phyloP scores from a whole-genome alignment of 805 yeast species.

The Debaryomyces castellii region DNA sequence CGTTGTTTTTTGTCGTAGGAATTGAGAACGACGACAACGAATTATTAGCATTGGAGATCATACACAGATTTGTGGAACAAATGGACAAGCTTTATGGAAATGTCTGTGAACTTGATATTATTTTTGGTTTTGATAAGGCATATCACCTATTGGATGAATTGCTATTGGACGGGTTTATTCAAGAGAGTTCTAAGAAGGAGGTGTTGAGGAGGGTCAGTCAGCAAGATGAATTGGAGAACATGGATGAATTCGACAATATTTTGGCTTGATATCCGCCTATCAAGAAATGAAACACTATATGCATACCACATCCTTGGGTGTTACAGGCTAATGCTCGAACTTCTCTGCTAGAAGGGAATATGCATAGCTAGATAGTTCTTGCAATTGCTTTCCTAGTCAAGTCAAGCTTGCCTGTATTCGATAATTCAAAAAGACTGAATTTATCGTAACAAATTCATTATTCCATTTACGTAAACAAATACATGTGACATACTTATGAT shows the following conservation, averaged over 20 bases:
- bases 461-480: too few relatives aligned
- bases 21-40: constrained; percentile 85
- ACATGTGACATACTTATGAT: neutral
- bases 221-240: constrained; percentile 83
- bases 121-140: constrained; percentile 92
- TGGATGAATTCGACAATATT: constrained; percentile 57
- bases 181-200: constrained; percentile 80
- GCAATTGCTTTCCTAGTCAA: neutral
- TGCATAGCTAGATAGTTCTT: neutral
- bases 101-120: constrained; percentile 95
- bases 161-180: constrained; percentile 81
- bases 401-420: neutral
- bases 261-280: constrained; percentile 20
- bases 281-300: neutral
- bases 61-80: constrained; percentile 92
- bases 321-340: constrained; percentile 1
- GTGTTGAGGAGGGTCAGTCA: constrained; percentile 73
- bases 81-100: constrained; percentile 96
- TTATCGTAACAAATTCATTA: neutral
- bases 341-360: neutral
- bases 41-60: constrained; percentile 75
- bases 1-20: constrained; percentile 86
- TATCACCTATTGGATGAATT: constrained; percentile 90
- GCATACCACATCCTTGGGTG: neutral
- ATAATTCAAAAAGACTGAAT: neutral